These are phyloP conservation scores for Chlorella vulgaris DNA, from an alignment of 139 green algal species.

Conservation along the genomic window DNA sequence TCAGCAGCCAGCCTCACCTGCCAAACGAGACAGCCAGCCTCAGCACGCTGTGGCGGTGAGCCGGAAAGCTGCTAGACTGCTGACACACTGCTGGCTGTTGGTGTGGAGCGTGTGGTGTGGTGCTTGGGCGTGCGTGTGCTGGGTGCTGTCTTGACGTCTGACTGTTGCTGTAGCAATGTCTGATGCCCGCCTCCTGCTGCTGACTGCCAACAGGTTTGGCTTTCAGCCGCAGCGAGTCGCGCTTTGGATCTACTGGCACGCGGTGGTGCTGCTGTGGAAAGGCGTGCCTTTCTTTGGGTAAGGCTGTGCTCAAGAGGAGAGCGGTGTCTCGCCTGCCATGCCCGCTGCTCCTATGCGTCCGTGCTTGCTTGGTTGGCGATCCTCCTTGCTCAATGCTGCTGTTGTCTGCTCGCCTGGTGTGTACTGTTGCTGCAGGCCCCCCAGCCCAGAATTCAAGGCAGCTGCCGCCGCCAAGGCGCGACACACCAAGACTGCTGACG, in stretches of 20 bases:
- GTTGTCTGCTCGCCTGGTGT: not conserved
- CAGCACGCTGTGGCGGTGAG: constrained; percentile 32
- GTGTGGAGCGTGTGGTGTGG: not conserved
- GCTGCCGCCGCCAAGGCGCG: not conserved
- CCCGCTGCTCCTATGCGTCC: not conserved
- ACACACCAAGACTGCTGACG: constrained; percentile 36
- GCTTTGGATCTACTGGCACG: constrained; percentile 93
- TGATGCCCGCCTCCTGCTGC: not conserved
- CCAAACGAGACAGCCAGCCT: constrained; percentile 47
- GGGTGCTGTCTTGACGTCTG: too few relatives aligned
- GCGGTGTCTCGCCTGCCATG: not conserved
- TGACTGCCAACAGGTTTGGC: constrained; percentile 69
- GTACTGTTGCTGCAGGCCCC: constrained; percentile 33
- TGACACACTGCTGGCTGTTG: not conserved
- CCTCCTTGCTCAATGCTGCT: not conserved
- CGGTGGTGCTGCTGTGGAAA: constrained; percentile 75
- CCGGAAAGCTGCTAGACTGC: too few relatives aligned
- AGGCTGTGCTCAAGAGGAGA: not conserved
- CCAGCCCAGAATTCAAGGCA: constrained; percentile 40
- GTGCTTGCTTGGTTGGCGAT: not conserved
- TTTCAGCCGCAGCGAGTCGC: constrained; percentile 88
- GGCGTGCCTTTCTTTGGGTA: constrained; percentile 63
- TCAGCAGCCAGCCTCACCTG: constrained; percentile 22
- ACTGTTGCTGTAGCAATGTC: too few relatives aligned
- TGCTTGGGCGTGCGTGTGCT: not conserved